Base-by-base conservation (phyloP, 2,329 filamentous ascomycete species). In the Clonostachys byssicola region DNA sequence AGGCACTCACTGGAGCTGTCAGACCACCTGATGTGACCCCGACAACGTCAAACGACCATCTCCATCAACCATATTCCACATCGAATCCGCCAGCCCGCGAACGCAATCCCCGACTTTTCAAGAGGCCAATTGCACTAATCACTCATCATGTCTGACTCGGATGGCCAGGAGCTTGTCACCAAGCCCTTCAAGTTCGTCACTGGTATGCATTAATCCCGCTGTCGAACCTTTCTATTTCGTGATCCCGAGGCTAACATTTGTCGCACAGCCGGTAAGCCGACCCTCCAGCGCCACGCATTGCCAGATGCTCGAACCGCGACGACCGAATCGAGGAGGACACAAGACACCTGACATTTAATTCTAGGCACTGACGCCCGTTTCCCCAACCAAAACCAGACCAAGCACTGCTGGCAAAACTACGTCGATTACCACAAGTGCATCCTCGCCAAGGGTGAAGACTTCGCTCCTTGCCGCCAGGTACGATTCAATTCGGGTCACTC, bases 331-430 rank as follows among this genome's bases (percentile, higher is more conserved):
- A 30, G 9, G 23, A 30, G 23, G 23, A 30, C 23, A 30, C 9
- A 9, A 30, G 23, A 30, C 23, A 30, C 9, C 46, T 49, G 43
- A 49, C 48, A 36, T 44, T 40, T 45, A 48, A 43, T 44, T 42
- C 12, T 52, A 96, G 94, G 94, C 80, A 95, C 95, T 79, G 94
- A 99, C 72, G 94, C 94, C 74, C 92, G 94, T 72, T 99, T 97
- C 80, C 94, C 94, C 67, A 96, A 99, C 81, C 78, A 85, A 80
- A 99, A 99, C 80, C 89, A 94, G 79, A 88, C 92, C 76, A 96
- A 96, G 88, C 92, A 99, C 85, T 99, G 94, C 89, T 99, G 94
- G 94, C 95, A 99, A 74, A 99, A 99, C 84, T 99, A 99, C 77
- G 94, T 99, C 78, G 94, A 99, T 75, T 97, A 99, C 83, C 89